Base-by-base conservation (phyloP, 179 eudicot species). In the Drosera spatulata region DNA sequence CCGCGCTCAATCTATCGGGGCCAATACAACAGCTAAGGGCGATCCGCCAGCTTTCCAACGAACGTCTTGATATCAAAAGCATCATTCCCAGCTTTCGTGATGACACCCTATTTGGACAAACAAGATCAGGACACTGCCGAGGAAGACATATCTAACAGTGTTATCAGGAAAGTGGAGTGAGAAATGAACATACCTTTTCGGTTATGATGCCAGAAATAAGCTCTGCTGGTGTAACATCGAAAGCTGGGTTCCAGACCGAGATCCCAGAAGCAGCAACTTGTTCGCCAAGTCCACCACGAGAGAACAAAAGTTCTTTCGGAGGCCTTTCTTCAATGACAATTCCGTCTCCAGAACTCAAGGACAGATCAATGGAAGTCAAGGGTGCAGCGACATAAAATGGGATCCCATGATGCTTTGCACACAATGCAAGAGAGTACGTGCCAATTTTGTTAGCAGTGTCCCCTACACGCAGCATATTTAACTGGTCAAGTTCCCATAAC, bases 391-490 rank as follows among this genome's bases (percentile, higher is more conserved):
- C 95, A 73, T 76, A 89, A 69, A 93, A 93, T 5, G 93, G 95
- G 58, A 93, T 79, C 15, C 69, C 76, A 56, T 89, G 99, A 71
- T 82, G 84, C 72, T 61, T 75, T 53, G 99, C 99, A 56, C 73
- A 75, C 61, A 89, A 63, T 33, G 97, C 99, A 53, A 89, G 88
- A 77, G 85, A 89, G 74, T 93, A 93, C 4, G 99, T 93, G 58
- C 99, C 99, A 47, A 93, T 89, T 68, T 93, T 93, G 62, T 93
- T 93, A 48, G 99, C 97, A 46, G 97, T 89, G 73, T 89, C 99
- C 64, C 99, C 97, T 93, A 72, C 64, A 79, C 33, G 54, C 50
- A 51, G 22, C 38, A 45, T 41, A 49, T 53, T 14, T n/a, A 22
- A 45, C 54, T 40, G 60, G 46, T 39, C 56, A 53, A 41, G 48